These are phyloP conservation scores for Hymenoscyphus linearis DNA, from an alignment of 2,329 filamentous ascomycete species.

Conservation along the genomic window DNA sequence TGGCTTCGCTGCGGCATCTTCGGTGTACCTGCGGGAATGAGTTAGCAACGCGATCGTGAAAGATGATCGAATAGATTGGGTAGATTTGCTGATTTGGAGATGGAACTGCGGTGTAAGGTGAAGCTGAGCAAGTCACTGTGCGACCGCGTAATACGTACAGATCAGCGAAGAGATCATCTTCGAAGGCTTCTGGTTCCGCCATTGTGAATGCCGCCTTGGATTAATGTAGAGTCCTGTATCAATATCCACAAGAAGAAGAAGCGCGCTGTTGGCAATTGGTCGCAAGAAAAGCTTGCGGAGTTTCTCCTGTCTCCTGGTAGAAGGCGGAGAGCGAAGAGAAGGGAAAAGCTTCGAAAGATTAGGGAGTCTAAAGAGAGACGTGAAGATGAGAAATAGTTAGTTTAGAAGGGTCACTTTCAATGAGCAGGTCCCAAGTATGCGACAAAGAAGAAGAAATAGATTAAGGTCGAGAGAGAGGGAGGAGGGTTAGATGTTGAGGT, in stretches of 20 bases:
- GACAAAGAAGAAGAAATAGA: neutral
- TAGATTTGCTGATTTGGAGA: neutral
- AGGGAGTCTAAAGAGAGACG: neutral
- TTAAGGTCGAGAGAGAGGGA: neutral
- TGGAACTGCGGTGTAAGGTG: neutral
- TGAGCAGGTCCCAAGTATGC: neutral
- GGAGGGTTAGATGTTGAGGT: neutral
- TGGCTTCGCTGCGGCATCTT: conserved; percentile 50
- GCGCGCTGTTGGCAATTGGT: neutral
- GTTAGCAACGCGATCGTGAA: conserved; percentile 9
- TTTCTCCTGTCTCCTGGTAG: neutral
- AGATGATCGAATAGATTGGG: neutral
- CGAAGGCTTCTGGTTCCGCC: conserved; percentile 76
- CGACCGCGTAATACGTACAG: conserved; percentile 56
- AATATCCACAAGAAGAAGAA: neutral
- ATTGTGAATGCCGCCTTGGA: conserved; percentile 39
- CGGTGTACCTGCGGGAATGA: conserved; percentile 53
- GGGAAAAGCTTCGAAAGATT: neutral
- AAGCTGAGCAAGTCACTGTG: conserved; percentile 10
- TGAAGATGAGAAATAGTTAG: neutral
- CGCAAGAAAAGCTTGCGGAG: neutral
- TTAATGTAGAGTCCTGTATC: neutral
- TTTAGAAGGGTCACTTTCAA: neutral
- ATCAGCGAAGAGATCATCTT: conserved; percentile 94
- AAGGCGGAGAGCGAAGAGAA: neutral